Conservation (phyloP, 495 filamentous ascomycete species). For the Neurospora sp. region DNA sequence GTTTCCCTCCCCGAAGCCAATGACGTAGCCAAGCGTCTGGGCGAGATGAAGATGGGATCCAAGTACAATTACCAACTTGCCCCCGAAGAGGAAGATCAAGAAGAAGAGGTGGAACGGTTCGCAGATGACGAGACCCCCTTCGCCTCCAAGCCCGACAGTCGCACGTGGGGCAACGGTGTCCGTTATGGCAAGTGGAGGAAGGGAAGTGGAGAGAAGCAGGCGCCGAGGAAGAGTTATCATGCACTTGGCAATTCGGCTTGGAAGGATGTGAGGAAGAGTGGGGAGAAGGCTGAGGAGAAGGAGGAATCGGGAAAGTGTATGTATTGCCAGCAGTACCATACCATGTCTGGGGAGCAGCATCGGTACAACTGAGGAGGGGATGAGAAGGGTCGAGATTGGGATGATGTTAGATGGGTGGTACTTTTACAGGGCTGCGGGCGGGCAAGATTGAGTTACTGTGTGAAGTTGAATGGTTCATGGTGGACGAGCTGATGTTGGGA, state of each 20-base stretch:
- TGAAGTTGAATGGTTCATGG: neutral
- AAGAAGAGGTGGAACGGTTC: neutral
- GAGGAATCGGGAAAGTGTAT: neutral
- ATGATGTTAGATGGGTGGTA: neutral
- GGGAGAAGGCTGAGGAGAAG: neutral
- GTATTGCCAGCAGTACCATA: neutral
- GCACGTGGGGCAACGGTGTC: neutral
- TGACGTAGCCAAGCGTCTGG: constrained; percentile 57
- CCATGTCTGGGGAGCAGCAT: neutral
- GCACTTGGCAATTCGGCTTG: neutral
- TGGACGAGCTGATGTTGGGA: neutral
- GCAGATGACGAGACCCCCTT: neutral
- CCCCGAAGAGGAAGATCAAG: neutral
- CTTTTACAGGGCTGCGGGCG: neutral
- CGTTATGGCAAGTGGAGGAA: neutral
- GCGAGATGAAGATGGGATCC: constrained; percentile 19
- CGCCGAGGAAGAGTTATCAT: neutral
- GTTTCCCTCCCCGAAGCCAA: constrained; percentile 64
- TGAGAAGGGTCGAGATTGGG: neutral
- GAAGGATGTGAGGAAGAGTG: neutral
- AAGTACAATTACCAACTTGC: constrained; percentile 12
- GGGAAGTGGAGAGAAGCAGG: neutral
- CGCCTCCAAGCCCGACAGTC: neutral
- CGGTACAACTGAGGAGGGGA: neutral
- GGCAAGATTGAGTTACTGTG: neutral